Conservation (phyloP, 371 early-diverging fungal species). For the Amoeboradix gromovi region DNA sequence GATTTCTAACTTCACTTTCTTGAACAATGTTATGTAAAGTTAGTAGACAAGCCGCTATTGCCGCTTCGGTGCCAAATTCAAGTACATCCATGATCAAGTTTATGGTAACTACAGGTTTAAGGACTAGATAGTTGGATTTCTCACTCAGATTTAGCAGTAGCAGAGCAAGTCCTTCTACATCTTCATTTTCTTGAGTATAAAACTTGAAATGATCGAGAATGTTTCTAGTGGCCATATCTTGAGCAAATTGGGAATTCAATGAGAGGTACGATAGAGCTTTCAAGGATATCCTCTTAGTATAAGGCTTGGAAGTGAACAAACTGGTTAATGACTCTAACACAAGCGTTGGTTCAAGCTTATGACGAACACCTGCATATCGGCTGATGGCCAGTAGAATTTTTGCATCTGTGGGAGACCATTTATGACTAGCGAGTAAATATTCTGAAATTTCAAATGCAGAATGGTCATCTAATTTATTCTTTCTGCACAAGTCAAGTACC, state of each 20-base stretch:
- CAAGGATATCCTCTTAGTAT: background rate
- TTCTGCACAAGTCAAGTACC: background rate
- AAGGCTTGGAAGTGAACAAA: background rate
- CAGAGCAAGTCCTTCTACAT: background rate
- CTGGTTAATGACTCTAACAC: background rate
- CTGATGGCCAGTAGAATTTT: background rate
- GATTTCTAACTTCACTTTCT: background rate
- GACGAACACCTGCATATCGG: background rate
- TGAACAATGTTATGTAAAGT: background rate
- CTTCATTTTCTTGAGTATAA: background rate
- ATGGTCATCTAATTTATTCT: background rate
- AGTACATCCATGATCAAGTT: background rate
- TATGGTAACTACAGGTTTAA: background rate
- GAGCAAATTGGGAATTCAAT: background rate
- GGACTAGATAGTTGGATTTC: background rate
- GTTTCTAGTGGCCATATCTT: background rate
- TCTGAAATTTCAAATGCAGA: background rate
- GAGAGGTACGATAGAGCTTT: background rate
- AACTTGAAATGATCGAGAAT: background rate
- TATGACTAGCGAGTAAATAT: background rate
- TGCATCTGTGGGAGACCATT: background rate
- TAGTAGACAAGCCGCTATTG: background rate
- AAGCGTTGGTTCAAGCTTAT: background rate
- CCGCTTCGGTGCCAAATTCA: background rate
- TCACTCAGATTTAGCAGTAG: background rate